phyloP scores from a whole-genome alignment of 140 eudicot genomes.

The Stevia rebaudiana region DNA sequence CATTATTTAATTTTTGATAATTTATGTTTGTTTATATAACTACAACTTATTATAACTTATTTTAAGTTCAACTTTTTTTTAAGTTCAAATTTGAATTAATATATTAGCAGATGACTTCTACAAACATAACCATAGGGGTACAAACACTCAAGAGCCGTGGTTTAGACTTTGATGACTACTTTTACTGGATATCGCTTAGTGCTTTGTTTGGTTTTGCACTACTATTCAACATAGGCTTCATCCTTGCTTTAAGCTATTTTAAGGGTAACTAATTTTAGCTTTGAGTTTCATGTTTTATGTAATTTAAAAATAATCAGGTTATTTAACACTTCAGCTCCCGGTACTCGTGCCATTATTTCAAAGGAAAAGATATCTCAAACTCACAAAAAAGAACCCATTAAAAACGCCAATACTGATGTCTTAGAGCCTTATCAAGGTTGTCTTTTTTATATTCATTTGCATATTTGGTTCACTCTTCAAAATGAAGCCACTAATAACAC shows the following conservation, averaged over 20 bases:
- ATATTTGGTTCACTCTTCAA: background rate
- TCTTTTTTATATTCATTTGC: background rate
- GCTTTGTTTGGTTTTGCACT: constrained; percentile 57
- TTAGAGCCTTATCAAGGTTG: constrained; percentile 32
- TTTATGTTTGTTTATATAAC: background rate
- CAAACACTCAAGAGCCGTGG: constrained; percentile 63
- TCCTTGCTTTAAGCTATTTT: constrained; percentile 53
- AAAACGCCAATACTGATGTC: constrained; percentile 4
- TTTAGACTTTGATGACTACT: constrained; percentile 38
- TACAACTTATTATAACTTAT: background rate
- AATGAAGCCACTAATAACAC: too few species aligned
- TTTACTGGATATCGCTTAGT: constrained; percentile 60
- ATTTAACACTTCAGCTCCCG: constrained; percentile 43
- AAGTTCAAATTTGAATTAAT: background rate
- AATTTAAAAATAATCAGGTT: constrained; percentile 3
- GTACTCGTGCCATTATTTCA: constrained; percentile 64
- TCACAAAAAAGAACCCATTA: constrained; percentile 6
- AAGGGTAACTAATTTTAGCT: constrained; percentile 41
- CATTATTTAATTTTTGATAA: background rate
- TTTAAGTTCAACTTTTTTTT: background rate
- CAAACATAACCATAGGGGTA: constrained; percentile 55
- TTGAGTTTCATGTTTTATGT: background rate
- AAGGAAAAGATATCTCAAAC: constrained; percentile 40
- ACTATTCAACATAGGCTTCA: constrained; percentile 48
- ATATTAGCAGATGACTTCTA: constrained; percentile 22